Evolutionary conservation across 192 early-diverging fungal genomes (phyloP).

Genomic region (Linnemannia hyalina): DNA sequence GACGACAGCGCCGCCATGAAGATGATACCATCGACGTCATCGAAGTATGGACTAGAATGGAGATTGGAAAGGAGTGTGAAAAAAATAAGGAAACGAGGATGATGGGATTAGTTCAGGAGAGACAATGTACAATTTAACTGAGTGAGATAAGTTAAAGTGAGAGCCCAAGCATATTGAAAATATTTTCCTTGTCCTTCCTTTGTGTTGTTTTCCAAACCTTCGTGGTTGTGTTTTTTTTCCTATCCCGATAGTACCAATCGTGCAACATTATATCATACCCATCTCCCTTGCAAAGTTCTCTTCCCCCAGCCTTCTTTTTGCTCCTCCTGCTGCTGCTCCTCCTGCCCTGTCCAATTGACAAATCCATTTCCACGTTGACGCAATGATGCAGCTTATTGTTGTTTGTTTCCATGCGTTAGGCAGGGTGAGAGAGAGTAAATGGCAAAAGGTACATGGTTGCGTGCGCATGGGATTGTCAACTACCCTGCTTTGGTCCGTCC

Average conservation of each 20-base stretch:
- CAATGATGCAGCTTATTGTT: neutral
- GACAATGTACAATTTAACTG: neutral
- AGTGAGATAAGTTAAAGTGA: neutral
- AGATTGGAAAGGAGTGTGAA: neutral
- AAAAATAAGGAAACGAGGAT: neutral
- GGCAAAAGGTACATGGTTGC: neutral
- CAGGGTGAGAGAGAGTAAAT: neutral
- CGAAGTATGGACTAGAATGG: constrained; percentile 71
- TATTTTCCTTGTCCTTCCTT: neutral
- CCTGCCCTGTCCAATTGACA: neutral
- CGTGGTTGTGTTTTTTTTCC: neutral
- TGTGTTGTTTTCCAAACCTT: neutral
- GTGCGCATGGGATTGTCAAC: neutral
- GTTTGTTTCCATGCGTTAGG: neutral
- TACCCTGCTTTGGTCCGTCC: neutral
- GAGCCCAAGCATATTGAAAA: neutral
- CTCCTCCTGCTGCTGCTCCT: neutral
- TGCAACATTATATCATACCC: neutral
- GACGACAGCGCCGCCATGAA: constrained; percentile 76
- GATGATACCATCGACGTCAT: constrained; percentile 78
- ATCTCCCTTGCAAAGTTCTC: neutral
- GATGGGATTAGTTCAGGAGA: neutral
- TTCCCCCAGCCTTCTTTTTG: neutral
- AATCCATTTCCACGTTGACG: neutral
- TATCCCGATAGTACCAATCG: constrained; percentile 4